Evolutionary conservation across 1,139 yeast genomes (phyloP), one percentile per base, ranked within the genome.

Genomic region (Meyerozyma guilliermondii): DNA sequence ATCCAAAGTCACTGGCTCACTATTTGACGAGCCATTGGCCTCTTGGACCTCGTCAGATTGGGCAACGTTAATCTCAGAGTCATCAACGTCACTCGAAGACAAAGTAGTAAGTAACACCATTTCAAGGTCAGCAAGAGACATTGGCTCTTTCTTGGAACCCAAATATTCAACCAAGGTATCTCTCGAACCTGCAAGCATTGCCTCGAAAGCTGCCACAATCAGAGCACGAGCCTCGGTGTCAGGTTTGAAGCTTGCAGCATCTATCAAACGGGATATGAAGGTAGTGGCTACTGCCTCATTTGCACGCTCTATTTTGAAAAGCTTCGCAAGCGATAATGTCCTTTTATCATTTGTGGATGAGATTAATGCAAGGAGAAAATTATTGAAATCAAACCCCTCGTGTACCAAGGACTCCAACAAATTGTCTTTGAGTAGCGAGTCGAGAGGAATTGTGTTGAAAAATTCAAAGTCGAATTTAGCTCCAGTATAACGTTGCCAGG

Each of bases 101-200:
- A 83, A 65, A 1, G 88, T 80, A 1, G 83, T 71, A 65, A 86
- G 84, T 41, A 87, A 66, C 46, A 74, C 70, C 71, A 87, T 76
- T 63, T 87, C 96, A 50, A 87, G 72, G 11, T 77, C 71, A 33
- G 76, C 76, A 17, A 83, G 50, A 22, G 52, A 23, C 38, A 33
- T 65, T 36, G 79, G 50, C 22, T 65, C 62, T 22, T 66, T 49
- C 35, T 53, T 46, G 1, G 65, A 58, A 4, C 62, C 58, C 48
- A 85, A 65, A 9, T 67, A 62, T 11, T 63, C 54, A 11, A 66
- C 39, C 44, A 85, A 76, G 28, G 68, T 50, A 1, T 60, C 64
- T 40, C 68, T 64, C 47, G 79, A 63, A 13, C 51, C 47, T 31
- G 59, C 60, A 41, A 73, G 63, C 38, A 79, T 65, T 40, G 59